Evolutionary conservation across 108 stramenopile genomes (phyloP), one percentile per base, ranked within the genome.

Genomic region (Epipyxis sp.): DNA sequence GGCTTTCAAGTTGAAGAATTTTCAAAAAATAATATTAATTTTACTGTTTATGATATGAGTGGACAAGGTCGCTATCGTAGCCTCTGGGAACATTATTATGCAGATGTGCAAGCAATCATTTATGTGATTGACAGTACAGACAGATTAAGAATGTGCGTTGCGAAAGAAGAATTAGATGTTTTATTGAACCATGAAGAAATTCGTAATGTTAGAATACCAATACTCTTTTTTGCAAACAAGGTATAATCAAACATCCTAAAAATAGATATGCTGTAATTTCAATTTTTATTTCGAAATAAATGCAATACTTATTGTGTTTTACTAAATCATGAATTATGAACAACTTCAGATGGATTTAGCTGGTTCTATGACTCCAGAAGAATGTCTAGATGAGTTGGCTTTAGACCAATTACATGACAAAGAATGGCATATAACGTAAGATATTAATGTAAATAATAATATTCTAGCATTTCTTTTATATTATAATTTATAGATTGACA

Each of bases 71-170:
- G 86, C 41, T 87, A 87, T 57, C 35, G 87, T 57, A 29, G 46
- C 10, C 79, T 87, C 1, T 87, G 87, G 87, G 85, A 85, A 40
- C 87, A 87, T 10, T 86, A 87, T 50, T 87, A 80, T 2, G 20
- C 0, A 37, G 39, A 16, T 1, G 34, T 58, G 40, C 40, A 86
- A 39, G 87, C 87, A 32, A 65, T 87, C 13, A 87, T 87, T 32
- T 87, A 84, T 34, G 86, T 87, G 40, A 35, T 87, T n/a, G 87
- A 87, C 79, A 77, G 85, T 58, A 85, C 87, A 0, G 87, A 87
- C 30, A 77, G 86, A 0, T 50, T 87, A 25, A 67, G 87, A 25
- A 78, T 86, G 59, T 87, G 87, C 78, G 86, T 87, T 1, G 87
- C 85, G 16, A 82, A 79, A 44, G 82, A 87, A 40, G 86, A 86